Base-by-base conservation (phyloP, 495 filamentous ascomycete species). In the Trichoderma erinaceum region DNA sequence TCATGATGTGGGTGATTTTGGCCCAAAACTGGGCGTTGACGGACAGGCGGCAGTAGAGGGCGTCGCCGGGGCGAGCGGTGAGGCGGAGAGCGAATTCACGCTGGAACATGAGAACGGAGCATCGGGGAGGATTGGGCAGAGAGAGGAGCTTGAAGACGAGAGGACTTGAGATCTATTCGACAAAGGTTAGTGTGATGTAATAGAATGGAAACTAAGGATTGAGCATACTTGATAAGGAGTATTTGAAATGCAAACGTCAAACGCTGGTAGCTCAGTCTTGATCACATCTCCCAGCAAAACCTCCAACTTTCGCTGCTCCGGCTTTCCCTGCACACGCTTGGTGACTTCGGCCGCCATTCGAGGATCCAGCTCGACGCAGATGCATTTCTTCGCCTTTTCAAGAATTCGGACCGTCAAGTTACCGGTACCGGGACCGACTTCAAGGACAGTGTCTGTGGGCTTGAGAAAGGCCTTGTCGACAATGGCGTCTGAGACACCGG, bases 11-110 rank as follows among this genome's bases (percentile, higher is more conserved):
- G 61, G 87, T 87, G 48, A 93, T 88, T 69, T 88, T 90, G 18
- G 93, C 89, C 89, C 91, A 97, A 85, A 97, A 97, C 75, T 97
- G 95, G 29, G 90, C 92, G 70, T 98, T 98, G 38, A 95, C 93
- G 10, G 84, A 88, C 41, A 97, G 84, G 15, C 94, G 86, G 70
- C 88, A 90, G 78, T 97, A 98, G 21, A 97, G 87, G 41, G 90
- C 83, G 71, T 97, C 92, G 10, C 88, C 88, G 0, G 92, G 89
- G 23, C 86, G 84, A 13, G 93, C 92, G n/a, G 75, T 77, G 41
- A 79, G 72, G 4, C 77, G 73, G 50, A 75, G 68, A 21, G 77
- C 76, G 41, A 78, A 80, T 71, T 79, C 78, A 16, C 75, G 75
- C 65, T 78, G 76, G 77, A 90, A 93, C 92, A 97, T 97, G 77